Base-by-base conservation (phyloP, 805 yeast species). In the Barnettozyma populi region DNA sequence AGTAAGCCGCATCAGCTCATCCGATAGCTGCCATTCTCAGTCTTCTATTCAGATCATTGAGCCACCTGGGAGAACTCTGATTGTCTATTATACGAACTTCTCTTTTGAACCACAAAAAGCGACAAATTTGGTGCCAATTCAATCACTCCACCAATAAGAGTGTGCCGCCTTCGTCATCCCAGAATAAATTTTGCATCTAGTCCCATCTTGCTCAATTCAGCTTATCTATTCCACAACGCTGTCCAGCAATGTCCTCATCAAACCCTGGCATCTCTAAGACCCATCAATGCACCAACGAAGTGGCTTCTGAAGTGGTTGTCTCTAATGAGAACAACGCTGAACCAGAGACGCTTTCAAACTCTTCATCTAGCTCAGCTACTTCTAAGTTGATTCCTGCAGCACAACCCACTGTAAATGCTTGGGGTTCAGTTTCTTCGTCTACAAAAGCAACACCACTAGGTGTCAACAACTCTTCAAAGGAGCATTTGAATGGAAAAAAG, bases 311-410 rank as follows among this genome's bases (percentile, higher is more conserved):
- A 10, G 21, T 11, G 21, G 21, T 11, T 35, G 41, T 43, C 25
- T 32, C 46, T 16, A 35, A 25, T 20, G 48, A 48, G 25, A 39
- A 38, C 24, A 14, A 46, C 23, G 25, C 36, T 18, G 45, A 45
- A n/a, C 41, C 32, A 24, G 21, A 27, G 36, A n/a, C 14, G 37
- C 21, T 36, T 25, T 19, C 38, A n/a, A n/a, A 18, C 27, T 45
- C 49, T 13, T 23, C 50, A 8, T 27, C 41, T 7, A 41, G 39
- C 21, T n/a, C 49, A 23, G 49, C 48, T 18, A 51, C 62, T n/a
- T 52, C 62, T 1, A 61, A 55, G 35, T 44, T 61, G 42, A 41
- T 57, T 7, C 65, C 65, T 5, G 65, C 65, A 2, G 58, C 64
- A 5, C 54, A 57, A 5, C 65, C 65, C 13, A 31, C 48, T 5